Evolutionary conservation across 1,139 yeast species (phyloP), one percentile per base, ranked within the genome.

Genomic region (Magnusiomyces suaveolens): DNA sequence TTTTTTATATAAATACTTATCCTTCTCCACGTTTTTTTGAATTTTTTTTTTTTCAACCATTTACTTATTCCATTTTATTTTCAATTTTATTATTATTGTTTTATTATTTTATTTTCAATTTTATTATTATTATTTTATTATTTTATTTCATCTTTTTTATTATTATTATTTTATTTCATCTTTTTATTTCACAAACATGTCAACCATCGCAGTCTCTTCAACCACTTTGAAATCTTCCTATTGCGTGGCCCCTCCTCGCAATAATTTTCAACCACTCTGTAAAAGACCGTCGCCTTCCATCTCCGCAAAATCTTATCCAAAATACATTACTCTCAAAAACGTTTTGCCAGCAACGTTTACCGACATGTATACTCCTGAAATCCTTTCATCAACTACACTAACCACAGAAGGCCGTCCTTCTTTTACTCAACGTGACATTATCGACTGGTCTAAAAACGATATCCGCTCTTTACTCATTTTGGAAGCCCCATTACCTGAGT

Each of bases 391-490:
- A 54, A 72, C 73, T n/a, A 59, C 64, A 1, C 60, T 75, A 32
- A 65, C 75, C 24, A 70, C 76, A 14, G 74, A 77, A 56, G 85
- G 84, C 2, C 72, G 87, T 43, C 87, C 87, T 10, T 66, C 67
- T 41, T 82, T 81, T 66, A 81, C 86, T 0, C 78, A 77, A 59
- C 70, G 87, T 52, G 79, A 77, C 18, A 68, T 83, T 46, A 71
- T 80, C 41, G 84, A 81, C 64, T 83, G 88, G 88, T 79, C 75
- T 50, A 63, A 81, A 53, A 83, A 83, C 65, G 87, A 82, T 63
- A 69, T 80, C n/a, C 70, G 87, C 46, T 80, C 86, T 1, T 66
- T 82, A 47, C 68, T 83, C 39, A 80, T 83, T 44, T 72, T 81
- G 24, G 79, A 76, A 48, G 67, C 66, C 36, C 59, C 77, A 46